These are phyloP conservation scores for Ilyonectria sp. DNA, from an alignment of 2,329 filamentous ascomycete genomes.

Conservation along the genomic window DNA sequence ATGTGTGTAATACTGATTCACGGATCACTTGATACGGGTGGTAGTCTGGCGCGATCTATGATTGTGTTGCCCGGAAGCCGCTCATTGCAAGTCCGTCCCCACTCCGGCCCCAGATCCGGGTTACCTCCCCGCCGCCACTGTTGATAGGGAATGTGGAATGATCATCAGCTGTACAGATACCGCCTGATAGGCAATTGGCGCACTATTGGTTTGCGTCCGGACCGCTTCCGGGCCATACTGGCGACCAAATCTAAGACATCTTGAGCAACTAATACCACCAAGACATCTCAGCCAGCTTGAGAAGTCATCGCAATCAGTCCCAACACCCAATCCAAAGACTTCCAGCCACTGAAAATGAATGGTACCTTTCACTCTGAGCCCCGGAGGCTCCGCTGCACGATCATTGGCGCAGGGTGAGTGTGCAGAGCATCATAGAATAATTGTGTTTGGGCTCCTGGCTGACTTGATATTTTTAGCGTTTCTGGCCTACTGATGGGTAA, in stretches of 20 bases:
- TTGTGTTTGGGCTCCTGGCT: background rate
- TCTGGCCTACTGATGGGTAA: slow-evolving; percentile 34
- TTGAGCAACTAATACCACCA: slow-evolving; percentile 1
- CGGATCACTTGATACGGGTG: background rate
- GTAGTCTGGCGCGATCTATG: background rate
- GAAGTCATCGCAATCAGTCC: background rate
- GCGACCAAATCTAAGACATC: background rate
- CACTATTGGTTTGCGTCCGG: background rate
- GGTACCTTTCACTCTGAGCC: background rate
- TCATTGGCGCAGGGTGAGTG: slow-evolving; percentile 40
- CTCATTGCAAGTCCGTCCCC: background rate
- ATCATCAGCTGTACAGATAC: background rate
- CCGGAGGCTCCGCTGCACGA: slow-evolving; percentile 35
- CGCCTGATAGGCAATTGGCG: background rate
- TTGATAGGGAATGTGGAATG: background rate
- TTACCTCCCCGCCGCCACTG: background rate
- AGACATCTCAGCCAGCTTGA: background rate
- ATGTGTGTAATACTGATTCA: no score
- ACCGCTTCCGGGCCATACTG: background rate
- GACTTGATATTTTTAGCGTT: background rate
- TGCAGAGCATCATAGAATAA: background rate
- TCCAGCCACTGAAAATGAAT: slow-evolving; percentile 7
- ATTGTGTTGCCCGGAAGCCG: background rate
- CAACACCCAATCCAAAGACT: background rate
- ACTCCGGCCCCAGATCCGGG: background rate